Percentiles rank a stretch among this genome's conserved stretches.
Evolutionary conservation across 164 flowering plant genomes (phyloP).

Genomic region (Sextonia rubra): DNA sequence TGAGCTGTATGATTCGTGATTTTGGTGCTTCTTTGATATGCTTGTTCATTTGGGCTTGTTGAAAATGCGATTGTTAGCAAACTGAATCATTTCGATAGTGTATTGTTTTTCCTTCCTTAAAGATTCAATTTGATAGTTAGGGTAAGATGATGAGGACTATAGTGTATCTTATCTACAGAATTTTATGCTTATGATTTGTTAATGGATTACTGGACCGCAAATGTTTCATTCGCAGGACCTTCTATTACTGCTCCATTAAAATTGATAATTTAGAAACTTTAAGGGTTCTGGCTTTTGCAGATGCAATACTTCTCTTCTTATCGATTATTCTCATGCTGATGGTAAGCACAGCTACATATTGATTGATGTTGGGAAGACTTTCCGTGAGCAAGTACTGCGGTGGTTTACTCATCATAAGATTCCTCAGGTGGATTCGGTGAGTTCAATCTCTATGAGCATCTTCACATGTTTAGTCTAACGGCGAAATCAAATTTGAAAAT

Average conservation of each 20-base stretch:
- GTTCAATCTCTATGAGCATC: constrained; percentile 10
- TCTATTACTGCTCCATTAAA: not conserved
- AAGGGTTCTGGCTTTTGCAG: constrained; percentile 31
- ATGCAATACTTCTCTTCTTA: constrained; percentile 93
- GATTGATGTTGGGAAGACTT: constrained; percentile 93
- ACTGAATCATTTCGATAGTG: too few species aligned
- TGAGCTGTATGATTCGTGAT: too few species aligned
- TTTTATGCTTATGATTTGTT: not conserved
- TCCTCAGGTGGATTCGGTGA: constrained; percentile 86
- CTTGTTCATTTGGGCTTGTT: too few species aligned
- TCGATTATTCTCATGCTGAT: constrained; percentile 53
- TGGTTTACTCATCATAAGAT: constrained; percentile 83
- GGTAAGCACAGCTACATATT: constrained; percentile 67
- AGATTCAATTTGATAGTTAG: too few species aligned
- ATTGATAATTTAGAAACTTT: constrained; percentile 3
- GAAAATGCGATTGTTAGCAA: too few species aligned
- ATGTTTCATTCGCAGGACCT: not conserved
- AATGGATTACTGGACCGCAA: not conserved
- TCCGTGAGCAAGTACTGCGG: constrained; percentile 88
- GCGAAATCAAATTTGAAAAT: too few species aligned
- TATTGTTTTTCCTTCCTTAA: too few species aligned
- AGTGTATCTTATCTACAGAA: too few species aligned
- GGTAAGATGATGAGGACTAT: too few species aligned
- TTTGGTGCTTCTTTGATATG: too few species aligned
- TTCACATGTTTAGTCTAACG: not conserved